Percentiles rank a stretch among this genome's conserved stretches.
Evolutionary conservation across 305 asterid species (phyloP).

Genomic region (Solanum hybrid): DNA sequence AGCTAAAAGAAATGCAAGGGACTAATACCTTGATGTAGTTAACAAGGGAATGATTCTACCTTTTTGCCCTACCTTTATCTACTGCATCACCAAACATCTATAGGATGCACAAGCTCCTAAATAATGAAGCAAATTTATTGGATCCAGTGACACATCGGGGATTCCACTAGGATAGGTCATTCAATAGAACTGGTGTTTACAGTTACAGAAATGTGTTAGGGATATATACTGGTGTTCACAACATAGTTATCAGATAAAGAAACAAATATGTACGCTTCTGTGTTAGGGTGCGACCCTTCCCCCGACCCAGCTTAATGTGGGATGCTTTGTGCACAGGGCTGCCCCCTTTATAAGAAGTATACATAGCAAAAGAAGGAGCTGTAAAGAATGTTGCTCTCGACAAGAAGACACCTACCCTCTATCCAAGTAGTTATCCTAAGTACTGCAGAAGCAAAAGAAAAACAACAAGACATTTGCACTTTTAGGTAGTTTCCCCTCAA

Average conservation of each 20-base stretch:
- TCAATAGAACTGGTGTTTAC: background rate
- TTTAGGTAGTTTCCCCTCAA: background rate
- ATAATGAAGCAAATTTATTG: background rate
- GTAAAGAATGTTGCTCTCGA: background rate
- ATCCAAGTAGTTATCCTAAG: background rate
- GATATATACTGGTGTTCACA: background rate
- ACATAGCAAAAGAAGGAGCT: background rate
- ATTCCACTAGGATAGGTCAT: background rate
- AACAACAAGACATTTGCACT: background rate
- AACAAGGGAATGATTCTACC: background rate
- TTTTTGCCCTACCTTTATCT: background rate
- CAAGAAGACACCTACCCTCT: background rate
- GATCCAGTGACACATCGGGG: background rate
- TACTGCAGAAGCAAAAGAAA: background rate
- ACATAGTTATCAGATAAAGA: background rate
- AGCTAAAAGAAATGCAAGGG: background rate
- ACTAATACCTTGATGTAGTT: background rate
- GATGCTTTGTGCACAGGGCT: background rate
- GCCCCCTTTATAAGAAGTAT: background rate
- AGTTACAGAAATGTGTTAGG: background rate
- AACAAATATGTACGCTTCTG: background rate
- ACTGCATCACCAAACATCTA: background rate
- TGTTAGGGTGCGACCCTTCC: background rate
- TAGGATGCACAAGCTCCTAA: background rate
- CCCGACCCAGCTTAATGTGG: background rate